These are phyloP conservation scores for Fusarium begoniae DNA, from an alignment of 2,329 filamentous ascomycete genomes.

Conservation along the genomic window DNA sequence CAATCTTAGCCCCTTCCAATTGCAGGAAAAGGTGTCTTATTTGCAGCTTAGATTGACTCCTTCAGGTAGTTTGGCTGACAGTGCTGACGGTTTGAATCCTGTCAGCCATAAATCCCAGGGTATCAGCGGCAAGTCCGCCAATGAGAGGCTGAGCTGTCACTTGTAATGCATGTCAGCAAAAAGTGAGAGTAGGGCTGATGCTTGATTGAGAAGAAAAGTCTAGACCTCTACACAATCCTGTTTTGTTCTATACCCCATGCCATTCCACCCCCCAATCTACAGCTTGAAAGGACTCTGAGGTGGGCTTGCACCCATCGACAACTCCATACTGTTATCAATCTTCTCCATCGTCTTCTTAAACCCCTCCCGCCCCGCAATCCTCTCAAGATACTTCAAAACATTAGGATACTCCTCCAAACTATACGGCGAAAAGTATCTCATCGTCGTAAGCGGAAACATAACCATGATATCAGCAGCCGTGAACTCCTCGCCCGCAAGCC, in stretches of 20 bases:
- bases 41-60: neutral
- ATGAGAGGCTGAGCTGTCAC: neutral
- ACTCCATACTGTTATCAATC: conserved; percentile 57
- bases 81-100: neutral
- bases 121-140: neutral
- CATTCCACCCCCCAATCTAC: too few species aligned
- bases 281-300: conserved; percentile 13
- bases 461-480: conserved; percentile 74
- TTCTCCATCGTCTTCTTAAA: conserved; percentile 60
- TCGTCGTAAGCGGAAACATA: conserved; percentile 68
- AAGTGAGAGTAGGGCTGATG: neutral
- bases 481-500: conserved; percentile 69
- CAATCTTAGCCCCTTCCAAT: neutral
- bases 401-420: conserved; percentile 53
- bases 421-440: conserved; percentile 61
- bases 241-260: neutral
- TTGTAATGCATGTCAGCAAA: neutral
- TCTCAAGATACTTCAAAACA: conserved; percentile 57
- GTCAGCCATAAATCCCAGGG: neutral
- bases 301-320: conserved; percentile 40
- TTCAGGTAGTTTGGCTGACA: neutral
- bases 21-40: fast-evolving
- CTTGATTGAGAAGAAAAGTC: neutral
- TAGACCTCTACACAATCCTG: neutral
- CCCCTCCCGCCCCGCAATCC: conserved; percentile 54